Evolutionary conservation across 441 rosid genomes (phyloP), one percentile per base, ranked within the genome.

Genomic region (California macrophylla): DNA sequence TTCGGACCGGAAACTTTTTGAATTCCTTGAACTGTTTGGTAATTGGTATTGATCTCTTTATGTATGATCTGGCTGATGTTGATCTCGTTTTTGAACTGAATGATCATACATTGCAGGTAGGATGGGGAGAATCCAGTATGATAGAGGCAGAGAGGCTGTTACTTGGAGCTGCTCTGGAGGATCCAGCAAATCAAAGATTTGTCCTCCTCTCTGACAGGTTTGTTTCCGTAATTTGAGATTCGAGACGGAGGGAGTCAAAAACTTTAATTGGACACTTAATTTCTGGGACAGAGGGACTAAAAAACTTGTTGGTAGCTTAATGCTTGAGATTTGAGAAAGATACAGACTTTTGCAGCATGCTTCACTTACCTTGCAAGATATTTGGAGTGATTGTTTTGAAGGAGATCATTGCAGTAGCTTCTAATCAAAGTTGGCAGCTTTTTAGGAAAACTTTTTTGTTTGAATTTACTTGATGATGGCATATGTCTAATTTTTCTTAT

Each of bases 81-180:
- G 64, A 58, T 58, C 29, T 58, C 12, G n/a, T 58, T 5, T 58
- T 58, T 58, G n/a, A 58, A 58, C 64, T 58, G 64, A 24, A 23
- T 58, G 25, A 24, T 47, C 21, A n/a, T 30, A 66, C 40, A 69
- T 67, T 71, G 60, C 71, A 93, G 98, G 97, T 94, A 64, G 73
- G 10, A 4, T 94, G 99, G 97, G 99, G 98, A 63, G 92, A 92
- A 77, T 77, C 97, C 3, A 92, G 91, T 73, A 92, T 94, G 97
- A 85, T 94, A 26, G 83, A 81, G 67, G 99, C 99, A 0, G 97
- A 92, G 79, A 86, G 91, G 81, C 81, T 94, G 82, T 81, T 92
- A 71, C 78, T 92, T 74, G 87, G 81, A 7, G 75, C 87, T 58
- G 93, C 97, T 24, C 77, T 94, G 12, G 86, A 84, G 67, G 97